These are phyloP conservation scores for Candida nitratophila DNA, from an alignment of 805 yeast species.

Conservation along the genomic window DNA sequence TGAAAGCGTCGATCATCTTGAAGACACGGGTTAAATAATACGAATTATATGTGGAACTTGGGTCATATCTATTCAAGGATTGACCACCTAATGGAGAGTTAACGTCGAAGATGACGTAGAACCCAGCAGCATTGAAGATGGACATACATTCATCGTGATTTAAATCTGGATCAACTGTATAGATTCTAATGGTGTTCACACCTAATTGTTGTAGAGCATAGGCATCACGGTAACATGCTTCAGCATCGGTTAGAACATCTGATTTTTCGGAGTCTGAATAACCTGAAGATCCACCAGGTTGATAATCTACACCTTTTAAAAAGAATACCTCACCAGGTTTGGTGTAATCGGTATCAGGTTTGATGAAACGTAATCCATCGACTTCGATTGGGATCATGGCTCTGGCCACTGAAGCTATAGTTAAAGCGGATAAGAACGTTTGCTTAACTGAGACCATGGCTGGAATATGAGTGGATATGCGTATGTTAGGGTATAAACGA, in stretches of 20 bases:
- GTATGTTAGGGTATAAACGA: too few species aligned
- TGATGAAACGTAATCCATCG: constrained; percentile 52
- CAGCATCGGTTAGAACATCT: constrained; percentile 70
- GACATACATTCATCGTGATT: constrained; percentile 91
- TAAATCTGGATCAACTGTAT: constrained; percentile 74
- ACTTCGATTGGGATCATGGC: constrained; percentile 55
- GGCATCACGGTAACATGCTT: constrained; percentile 74
- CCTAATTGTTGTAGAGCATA: constrained; percentile 73
- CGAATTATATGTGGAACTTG: constrained; percentile 61
- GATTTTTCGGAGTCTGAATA: constrained; percentile 26
- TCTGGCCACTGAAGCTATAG: constrained; percentile 5
- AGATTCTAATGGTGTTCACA: constrained; percentile 77
- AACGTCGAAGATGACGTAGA: constrained; percentile 80
- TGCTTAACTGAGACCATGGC: constrained; percentile 6
- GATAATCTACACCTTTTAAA: constrained; percentile 84
- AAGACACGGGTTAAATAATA: constrained; percentile 71
- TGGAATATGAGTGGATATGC: too few species aligned
- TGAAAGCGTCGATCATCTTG: constrained; percentile 78
- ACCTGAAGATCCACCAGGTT: constrained; percentile 85
- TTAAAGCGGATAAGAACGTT: constrained; percentile 2
- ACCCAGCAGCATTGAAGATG: constrained; percentile 83
- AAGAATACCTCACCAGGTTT: constrained; percentile 57
- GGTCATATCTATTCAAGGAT: constrained; percentile 66
- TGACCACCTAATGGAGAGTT: constrained; percentile 66
- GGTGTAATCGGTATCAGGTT: constrained; percentile 32